Conservation (phyloP, 345 rosid species). For the Dimocarpus longan region DNA sequence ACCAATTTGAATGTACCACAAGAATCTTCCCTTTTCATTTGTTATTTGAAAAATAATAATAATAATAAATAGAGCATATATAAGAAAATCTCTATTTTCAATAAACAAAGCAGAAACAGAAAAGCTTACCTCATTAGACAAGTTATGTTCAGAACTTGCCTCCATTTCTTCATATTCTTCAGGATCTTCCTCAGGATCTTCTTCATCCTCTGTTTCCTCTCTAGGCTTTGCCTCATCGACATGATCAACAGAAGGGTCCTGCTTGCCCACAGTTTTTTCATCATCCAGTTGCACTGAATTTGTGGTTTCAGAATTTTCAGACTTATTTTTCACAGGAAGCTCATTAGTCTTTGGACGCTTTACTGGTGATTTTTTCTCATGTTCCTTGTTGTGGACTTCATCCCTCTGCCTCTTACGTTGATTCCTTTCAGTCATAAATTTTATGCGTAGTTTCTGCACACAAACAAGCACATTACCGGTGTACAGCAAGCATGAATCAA, state of each 20-base stretch:
- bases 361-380: conserved; percentile 37
- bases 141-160: conserved; percentile 41
- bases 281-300: conserved; percentile 42
- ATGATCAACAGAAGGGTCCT: conserved; percentile 35
- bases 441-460: conserved; percentile 64
- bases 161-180: conserved; percentile 62
- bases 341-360: conserved; percentile 65
- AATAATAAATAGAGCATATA: not conserved
- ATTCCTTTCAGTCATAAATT: conserved; percentile 71
- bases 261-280: conserved; percentile 36
- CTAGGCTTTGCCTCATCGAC: conserved; percentile 43
- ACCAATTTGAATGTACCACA: not conserved
- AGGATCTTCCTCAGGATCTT: conserved; percentile 78
- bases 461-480: conserved; percentile 6
- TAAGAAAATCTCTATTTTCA: not conserved
- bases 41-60: not conserved
- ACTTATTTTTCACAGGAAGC: conserved; percentile 44
- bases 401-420: conserved; percentile 72
- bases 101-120: not conserved
- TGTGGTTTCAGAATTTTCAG: conserved; percentile 34
- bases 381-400: conserved; percentile 51
- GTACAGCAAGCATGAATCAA: conserved; percentile 8
- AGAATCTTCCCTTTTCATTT: not conserved
- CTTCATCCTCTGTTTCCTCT: conserved; percentile 45
- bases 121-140: conserved; percentile 54